A percentile compares a stretch with the other conserved stretches of the same genome.
These are phyloP conservation scores for Ascoidea tarda DNA, from an alignment of 805 yeast genomes.

Conservation along the genomic window DNA sequence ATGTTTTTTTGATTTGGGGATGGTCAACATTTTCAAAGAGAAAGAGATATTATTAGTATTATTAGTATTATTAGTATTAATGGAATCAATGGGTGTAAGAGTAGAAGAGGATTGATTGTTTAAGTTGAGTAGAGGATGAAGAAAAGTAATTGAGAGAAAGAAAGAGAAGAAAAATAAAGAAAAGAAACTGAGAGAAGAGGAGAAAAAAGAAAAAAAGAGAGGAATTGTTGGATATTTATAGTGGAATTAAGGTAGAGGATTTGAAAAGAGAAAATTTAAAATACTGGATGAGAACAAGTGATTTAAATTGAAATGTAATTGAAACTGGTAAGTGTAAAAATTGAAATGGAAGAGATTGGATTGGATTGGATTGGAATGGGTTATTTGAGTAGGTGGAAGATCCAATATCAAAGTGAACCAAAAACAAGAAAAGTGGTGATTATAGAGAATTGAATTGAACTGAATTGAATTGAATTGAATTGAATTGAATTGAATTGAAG, in stretches of 20 bases:
- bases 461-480: too few species aligned
- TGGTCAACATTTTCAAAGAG: constrained; percentile 1
- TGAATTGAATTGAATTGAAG: too few species aligned
- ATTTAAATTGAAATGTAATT: too few species aligned
- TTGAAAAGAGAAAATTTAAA: neutral
- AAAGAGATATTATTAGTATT: neutral
- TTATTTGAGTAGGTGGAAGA: too few species aligned
- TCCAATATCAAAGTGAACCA: too few species aligned
- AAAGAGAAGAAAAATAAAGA: neutral
- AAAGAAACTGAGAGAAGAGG: neutral
- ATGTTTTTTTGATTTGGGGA: constrained; percentile 33
- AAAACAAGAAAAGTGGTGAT: too few species aligned
- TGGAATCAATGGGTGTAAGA: neutral
- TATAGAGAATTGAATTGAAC: too few species aligned
- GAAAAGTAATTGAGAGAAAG: neutral
- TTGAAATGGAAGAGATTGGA: too few species aligned
- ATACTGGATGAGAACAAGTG: too few species aligned
- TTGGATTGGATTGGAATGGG: too few species aligned
- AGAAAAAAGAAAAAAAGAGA: neutral
- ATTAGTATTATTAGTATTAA: neutral
- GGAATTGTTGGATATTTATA: neutral
- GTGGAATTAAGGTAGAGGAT: neutral
- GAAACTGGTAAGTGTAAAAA: too few species aligned
- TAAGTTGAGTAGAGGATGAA: neutral
- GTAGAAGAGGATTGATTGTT: neutral